Base-by-base conservation (phyloP, 345 rosid genomes). In the Eucalyptus lansdowneana region DNA sequence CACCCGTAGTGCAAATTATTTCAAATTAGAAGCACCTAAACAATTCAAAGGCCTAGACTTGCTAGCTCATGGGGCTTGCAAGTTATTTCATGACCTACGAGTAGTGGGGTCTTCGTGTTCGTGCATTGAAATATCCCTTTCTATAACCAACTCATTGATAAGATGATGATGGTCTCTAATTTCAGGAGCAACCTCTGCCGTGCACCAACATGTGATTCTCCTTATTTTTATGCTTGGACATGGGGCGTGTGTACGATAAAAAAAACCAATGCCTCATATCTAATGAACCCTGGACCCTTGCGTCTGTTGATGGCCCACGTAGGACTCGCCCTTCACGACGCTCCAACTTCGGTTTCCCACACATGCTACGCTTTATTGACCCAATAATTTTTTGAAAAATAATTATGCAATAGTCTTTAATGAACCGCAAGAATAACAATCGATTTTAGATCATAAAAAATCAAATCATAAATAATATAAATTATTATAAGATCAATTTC, bases 1-100 rank as follows among this genome's bases (percentile, higher is more conserved):
- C 22, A 51, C 0, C 4, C 9, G 4, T 51, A 51, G 12, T 34
- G 12, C 25, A 72, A 19, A 17, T 1, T 34, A 0, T 34, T 72
- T 22, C 21, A 34, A 72, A 72, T 34, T 34, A 72, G 13, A 37
- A 19, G 13, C 13, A 34, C 81, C 6, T 72, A 22, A 72, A 72
- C 25, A 72, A 11, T 22, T 17, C 24, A 34, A 17, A 72, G 44
- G 81, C 44, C 17, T 37, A 11, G 25, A 34, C 44, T 17, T 17
- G 37, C 13, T 6, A 11, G 2, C 19, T 34, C 13, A 34, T 3
- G 24, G 7, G 25, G 21, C 25, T 17, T 72, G 81, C 44, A 34
- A 9, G 44, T 2, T 0, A 11, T 72, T 34, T 72, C 81, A 16
- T 34, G 25, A 22, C 25, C 25, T 9, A 19, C 22, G 6, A 72